A percentile compares a stretch with the other conserved stretches of the same genome.
These are phyloP conservation scores for Schizochytrium sp. DNA, from an alignment of 108 stramenopile genomes.

Conservation along the genomic window DNA sequence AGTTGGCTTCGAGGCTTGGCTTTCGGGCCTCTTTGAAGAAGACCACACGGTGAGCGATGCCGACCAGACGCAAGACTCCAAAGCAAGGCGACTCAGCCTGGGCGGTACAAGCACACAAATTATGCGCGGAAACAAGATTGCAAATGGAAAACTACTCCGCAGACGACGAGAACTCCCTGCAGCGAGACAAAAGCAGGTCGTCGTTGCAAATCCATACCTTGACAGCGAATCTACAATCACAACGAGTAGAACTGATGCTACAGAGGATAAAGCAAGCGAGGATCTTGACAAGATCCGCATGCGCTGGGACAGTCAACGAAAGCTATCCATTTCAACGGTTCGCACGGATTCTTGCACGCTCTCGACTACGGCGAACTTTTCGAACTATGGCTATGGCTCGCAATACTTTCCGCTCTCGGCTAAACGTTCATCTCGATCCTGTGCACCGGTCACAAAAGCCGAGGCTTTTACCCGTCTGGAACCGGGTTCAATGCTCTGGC, in stretches of 20 bases:
- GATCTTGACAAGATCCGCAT: neutral
- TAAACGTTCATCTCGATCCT: too few relatives aligned
- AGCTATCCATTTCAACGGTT: neutral
- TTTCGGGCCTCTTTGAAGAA: neutral
- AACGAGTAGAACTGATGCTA: neutral
- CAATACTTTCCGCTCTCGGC: neutral
- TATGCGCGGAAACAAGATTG: neutral
- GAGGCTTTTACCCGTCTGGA: neutral
- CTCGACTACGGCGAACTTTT: neutral
- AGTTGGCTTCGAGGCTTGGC: neutral
- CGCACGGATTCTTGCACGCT: neutral
- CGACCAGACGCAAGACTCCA: neutral
- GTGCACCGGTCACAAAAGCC: too few relatives aligned
- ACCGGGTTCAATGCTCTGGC: neutral
- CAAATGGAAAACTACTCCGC: neutral
- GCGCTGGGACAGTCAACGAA: neutral
- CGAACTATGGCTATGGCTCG: neutral
- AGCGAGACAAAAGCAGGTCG: neutral
- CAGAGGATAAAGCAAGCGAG: neutral
- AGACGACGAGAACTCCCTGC: neutral
- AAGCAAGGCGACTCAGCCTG: neutral
- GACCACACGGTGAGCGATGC: neutral
- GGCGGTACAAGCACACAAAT: neutral
- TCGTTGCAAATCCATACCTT: neutral
- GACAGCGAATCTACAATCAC: neutral